Base-by-base conservation (phyloP, 306 rosid species). In the Luffa acutangula region DNA sequence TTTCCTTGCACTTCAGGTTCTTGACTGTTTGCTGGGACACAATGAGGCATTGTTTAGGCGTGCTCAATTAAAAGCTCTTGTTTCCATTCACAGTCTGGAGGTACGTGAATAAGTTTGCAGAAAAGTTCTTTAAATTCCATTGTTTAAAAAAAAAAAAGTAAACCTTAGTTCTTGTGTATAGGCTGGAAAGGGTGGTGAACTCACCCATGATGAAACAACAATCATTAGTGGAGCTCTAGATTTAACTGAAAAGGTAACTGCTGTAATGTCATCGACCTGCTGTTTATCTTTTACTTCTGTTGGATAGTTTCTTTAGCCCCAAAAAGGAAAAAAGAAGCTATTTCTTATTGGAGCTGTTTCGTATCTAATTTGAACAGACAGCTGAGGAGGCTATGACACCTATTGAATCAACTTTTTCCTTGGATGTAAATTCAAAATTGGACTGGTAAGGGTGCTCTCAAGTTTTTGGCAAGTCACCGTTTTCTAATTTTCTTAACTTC, bases 131-230 rank as follows among this genome's bases (percentile, higher is more conserved):
- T 12, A 67, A 36, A 34, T 67, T 79, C 39, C 13, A 15, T 48
- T 5, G 21, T 67, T 42, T 34, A n/a, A 25, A 25, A 25, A 25
- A 25, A 25, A 25, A 25, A 25, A 25, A 25, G 0, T 46, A 39
- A 48, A 78, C 63, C 42, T 60, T 5, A 3, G 5, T 46, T 63
- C 73, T 63, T 51, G 60, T 43, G 42, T 34, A 15, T 75, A 95
- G 99, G 97, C 94, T 78, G 99, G 99, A 79, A 92, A 95, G 85
- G 99, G 99, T 9, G 99, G 99, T 43, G 99, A 95, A 77, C 99
- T 95, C 80, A 93, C 98, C 2, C 98, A 93, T 45, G 94, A 93
- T 46, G 99, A 95, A 88, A 95, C 99, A 70, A 93, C 93, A 53
- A 95, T 95, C 78, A 95, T 95, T 69, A 95, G 97, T 49, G 99